Evolutionary conservation across 2,329 filamentous ascomycete genomes (phyloP).

Genomic region (Alternaria triticimaculans): DNA sequence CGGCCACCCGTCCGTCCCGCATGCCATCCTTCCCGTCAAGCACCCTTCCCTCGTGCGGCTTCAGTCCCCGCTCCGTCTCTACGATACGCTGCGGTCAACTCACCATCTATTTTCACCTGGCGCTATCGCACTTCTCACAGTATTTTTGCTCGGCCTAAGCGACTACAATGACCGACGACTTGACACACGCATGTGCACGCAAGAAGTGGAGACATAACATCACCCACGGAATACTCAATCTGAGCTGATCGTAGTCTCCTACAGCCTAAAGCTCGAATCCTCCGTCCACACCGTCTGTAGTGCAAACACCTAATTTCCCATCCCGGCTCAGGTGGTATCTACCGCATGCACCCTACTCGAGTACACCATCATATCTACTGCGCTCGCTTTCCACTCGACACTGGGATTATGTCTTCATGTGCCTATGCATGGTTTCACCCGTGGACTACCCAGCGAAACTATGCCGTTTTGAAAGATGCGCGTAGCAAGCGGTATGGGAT

Average conservation of each 20-base stretch:
- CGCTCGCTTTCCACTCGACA: constrained; percentile 5
- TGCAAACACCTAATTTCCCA: constrained; percentile 17
- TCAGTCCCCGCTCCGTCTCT: neutral
- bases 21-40: constrained; percentile 3
- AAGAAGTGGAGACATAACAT: constrained; percentile 21
- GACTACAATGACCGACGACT: constrained; percentile 30
- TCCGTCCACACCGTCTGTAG: constrained; percentile 5
- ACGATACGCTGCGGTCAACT: constrained; percentile 1
- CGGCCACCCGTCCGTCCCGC: constrained; percentile 24
- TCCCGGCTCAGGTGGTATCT: constrained; percentile 39
- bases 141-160: neutral
- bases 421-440: neutral
- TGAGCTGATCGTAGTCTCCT: constrained; percentile 21
- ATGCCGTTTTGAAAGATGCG: neutral
- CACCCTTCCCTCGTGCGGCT: neutral
- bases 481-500: constrained; percentile 6
- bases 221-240: constrained; percentile 7
- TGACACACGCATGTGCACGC: constrained; percentile 30
- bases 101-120: neutral
- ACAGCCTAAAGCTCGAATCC: constrained; percentile 1
- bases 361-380: constrained; percentile 9
- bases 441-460: neutral
- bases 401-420: neutral
- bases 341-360: constrained; percentile 19
- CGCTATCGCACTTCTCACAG: constrained; percentile 9